Evolutionary conservation across 306 rosid genomes (phyloP), one percentile per base, ranked within the genome.

Genomic region (Vicia faba): DNA sequence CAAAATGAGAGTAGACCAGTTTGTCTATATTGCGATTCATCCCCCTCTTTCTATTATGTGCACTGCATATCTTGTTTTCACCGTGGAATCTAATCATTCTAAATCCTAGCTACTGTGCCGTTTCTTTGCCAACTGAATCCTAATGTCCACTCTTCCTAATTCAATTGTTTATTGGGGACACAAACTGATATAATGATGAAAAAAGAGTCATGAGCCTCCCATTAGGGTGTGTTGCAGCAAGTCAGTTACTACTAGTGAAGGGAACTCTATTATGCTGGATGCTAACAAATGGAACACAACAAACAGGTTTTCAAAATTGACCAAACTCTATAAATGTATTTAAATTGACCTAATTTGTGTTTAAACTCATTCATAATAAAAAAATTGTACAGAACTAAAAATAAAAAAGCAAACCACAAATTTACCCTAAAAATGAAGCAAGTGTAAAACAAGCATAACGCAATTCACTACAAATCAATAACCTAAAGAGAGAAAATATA

Each of bases 401-500:
- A 29, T 29, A 0, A 4, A 29, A 29, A 29, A 29, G 4, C 28
- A 29, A 29, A 29, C 0, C 35, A 5, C 7, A 29, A 29, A 7
- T 29, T 29, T 0, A 29, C 7, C 41, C 41, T 11, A 28, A 58
- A 31, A 31, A 31, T 57, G 3, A 33, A 58, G 64, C 26, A 58
- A 33, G 14, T 33, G 12, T 48, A 16, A 0, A 49, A 8, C 7
- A 29, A 56, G 2, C 29, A 28, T 50, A 46, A 29, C 35, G 7
- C 35, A 29, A 53, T 23, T 19, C 35, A 33, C 26, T 0, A 23
- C 45, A 53, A 35, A 7, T 10, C 5, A 66, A 48, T 0, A 43
- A 41, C 7, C 26, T 5, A 49, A 53, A 19, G 2, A 61, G 11
- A 35, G 55, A 58, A 46, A 63, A 10, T 8, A 36, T 83, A 93